Evolutionary conservation across 2,329 filamentous ascomycete species (phyloP).

Genomic region (Diaporthe capsici): DNA sequence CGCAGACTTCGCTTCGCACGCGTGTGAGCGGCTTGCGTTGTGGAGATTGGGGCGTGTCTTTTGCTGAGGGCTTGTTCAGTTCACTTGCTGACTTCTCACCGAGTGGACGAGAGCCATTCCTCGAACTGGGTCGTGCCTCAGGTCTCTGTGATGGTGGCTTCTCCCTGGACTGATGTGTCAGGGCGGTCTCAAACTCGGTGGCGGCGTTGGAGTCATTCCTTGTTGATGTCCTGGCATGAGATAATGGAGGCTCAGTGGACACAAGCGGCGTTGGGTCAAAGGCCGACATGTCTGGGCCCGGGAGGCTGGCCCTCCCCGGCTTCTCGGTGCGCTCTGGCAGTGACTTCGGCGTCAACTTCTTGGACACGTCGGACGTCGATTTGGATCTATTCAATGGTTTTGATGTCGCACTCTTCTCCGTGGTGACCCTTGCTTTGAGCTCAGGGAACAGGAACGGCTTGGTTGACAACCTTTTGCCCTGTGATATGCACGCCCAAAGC

Average conservation of each 20-base stretch:
- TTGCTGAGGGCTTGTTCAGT: constrained; percentile 59
- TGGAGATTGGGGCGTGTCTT: constrained; percentile 45
- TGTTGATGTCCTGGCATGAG: constrained; percentile 6
- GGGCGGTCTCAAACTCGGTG: constrained; percentile 47
- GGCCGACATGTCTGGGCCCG: constrained; percentile 40
- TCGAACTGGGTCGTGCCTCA: constrained; percentile 45
- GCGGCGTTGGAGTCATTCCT: constrained; percentile 41
- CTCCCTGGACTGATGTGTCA: constrained; percentile 50
- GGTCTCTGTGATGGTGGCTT: background rate
- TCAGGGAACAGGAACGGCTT: constrained; percentile 64
- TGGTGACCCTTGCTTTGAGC: constrained; percentile 52
- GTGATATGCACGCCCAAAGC: constrained; percentile 85
- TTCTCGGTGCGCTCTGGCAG: constrained; percentile 32
- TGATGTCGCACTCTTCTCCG: constrained; percentile 29
- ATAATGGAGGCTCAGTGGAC: constrained; percentile 31
- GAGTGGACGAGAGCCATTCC: constrained; percentile 53
- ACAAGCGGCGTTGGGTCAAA: constrained; percentile 37
- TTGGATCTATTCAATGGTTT: constrained; percentile 38
- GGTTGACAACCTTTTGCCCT: constrained; percentile 62
- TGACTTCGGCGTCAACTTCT: constrained; percentile 32
- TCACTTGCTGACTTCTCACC: constrained; percentile 57
- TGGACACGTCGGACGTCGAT: constrained; percentile 38
- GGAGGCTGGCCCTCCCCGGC: constrained; percentile 25
- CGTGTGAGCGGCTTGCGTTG: constrained; percentile 47
- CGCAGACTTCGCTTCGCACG: constrained; percentile 57